Evolutionary conservation across 192 early-diverging fungal species (phyloP).

Genomic region (Spinellus fusiger): DNA sequence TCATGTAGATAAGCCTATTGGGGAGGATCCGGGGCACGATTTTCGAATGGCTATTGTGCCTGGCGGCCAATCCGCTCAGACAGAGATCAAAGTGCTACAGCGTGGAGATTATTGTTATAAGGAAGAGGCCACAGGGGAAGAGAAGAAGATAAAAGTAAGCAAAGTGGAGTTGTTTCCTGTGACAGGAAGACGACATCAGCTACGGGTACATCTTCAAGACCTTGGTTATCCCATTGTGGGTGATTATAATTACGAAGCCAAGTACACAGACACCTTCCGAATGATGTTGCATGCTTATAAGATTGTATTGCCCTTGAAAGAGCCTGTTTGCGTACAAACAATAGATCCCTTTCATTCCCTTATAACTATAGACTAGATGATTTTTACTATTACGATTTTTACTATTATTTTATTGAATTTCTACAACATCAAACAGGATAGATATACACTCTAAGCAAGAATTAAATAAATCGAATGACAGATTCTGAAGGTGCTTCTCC

Average conservation of each 20-base stretch:
- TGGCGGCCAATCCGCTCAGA: slow-evolving; percentile 26
- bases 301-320: slow-evolving; percentile 20
- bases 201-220: slow-evolving; percentile 30
- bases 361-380: neutral
- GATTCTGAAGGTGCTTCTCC: slow-evolving; percentile 21
- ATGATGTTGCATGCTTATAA: slow-evolving; percentile 41
- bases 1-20: slow-evolving; percentile 30
- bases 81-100: slow-evolving; percentile 21
- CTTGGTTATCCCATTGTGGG: slow-evolving; percentile 36
- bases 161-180: slow-evolving; percentile 23
- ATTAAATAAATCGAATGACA: slow-evolving; percentile 21
- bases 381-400: neutral
- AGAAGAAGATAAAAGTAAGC: slow-evolving; percentile 9
- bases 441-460: neutral
- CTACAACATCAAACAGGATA: neutral
- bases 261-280: slow-evolving; percentile 33
- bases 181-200: slow-evolving; percentile 34
- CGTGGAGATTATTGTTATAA: slow-evolving; percentile 20
- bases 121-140: slow-evolving; percentile 7
- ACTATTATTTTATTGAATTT: neutral
- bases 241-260: slow-evolving; percentile 35
- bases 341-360: slow-evolving; percentile 8
- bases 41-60: slow-evolving; percentile 30
- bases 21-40: slow-evolving; percentile 23
- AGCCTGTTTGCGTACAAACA: neutral